Conservation (phyloP, 345 rosid genomes). For the Acer campestre region DNA sequence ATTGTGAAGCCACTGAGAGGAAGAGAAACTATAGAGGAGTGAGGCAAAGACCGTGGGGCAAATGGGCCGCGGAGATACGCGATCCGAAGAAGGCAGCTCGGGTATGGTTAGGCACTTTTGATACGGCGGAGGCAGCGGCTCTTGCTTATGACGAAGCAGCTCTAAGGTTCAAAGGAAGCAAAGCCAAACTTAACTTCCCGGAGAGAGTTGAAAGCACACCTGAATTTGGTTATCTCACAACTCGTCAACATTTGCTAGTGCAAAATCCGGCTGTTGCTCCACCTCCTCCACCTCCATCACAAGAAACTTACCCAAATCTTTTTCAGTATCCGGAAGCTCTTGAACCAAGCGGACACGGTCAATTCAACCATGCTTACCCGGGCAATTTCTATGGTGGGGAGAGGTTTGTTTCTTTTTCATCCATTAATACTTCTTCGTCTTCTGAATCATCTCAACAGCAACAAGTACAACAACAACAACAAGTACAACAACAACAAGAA, state of each 20-base stretch:
- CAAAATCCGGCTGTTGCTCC: conserved; percentile 1
- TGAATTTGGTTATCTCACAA: conserved; percentile 24
- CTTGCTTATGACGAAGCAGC: conserved; percentile 85
- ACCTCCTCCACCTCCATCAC: conserved; percentile 3
- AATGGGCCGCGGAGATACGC: conserved; percentile 56
- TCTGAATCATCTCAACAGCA: conserved; percentile 20
- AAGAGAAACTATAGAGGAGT: conserved; percentile 57
- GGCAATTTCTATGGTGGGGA: conserved; percentile 13
- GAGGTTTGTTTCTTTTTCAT: conserved; percentile 15
- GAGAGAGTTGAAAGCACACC: conserved; percentile 58
- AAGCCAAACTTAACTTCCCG: conserved; percentile 83
- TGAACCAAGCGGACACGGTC: conserved; percentile 9
- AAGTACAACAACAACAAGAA: no score
- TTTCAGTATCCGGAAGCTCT: conserved; percentile 34
- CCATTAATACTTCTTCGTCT: conserved; percentile 26
- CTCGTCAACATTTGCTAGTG: conserved; percentile 1
- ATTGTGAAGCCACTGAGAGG: conserved; percentile 29
- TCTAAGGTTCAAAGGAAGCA: conserved; percentile 81
- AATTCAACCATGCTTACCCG: conserved; percentile 18
- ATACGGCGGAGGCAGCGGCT: conserved; percentile 78
- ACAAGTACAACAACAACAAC: conserved; percentile 23
- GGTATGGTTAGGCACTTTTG: conserved; percentile 75
- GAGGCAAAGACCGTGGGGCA: conserved; percentile 63
- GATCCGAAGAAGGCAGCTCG: conserved; percentile 60
- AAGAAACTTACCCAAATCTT: conserved; percentile 16